Base-by-base conservation (phyloP, 2,329 filamentous ascomycete species). In the Fusarium newnesense region DNA sequence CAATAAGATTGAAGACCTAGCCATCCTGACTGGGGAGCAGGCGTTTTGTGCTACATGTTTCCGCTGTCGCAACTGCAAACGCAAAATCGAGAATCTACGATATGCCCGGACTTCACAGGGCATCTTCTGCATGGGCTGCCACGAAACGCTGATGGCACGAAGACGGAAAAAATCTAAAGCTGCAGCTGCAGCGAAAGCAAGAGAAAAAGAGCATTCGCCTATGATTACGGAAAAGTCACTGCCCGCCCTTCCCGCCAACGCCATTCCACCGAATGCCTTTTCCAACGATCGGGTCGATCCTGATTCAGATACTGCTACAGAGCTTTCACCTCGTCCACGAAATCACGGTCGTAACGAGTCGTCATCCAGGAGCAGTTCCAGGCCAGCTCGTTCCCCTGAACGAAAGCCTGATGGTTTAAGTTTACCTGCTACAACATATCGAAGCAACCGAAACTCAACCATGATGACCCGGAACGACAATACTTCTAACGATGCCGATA, bases 81-180 rank as follows among this genome's bases (percentile, higher is more conserved):
- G 94, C 81, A 98, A 98, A 86, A 99, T 99, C 69, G 96, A 99
- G 83, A 99, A 99, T 81, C 87, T 99, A 73, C 92, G 96, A 81
- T 99, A 98, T 90, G 96, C 96, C 61, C 91, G 96, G 79, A 99
- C 96, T 3, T 98, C 96, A 12, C 96, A 98, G 83, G 96, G 96
- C 69, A 99, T 99, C 77, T 98, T 99, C 81, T 99, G 96, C 85
- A 99, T 99, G 96, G 95, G 92, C 79, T 99, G 96, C 81, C 96
- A 99, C 80, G 96, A 99, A 83, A 96, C 94, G 34, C 85, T 99
- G 60, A 98, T 98, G 95, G 94, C 96, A 56, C 89, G 96, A 72
- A 89, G 96, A 73, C 90, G 94, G 79, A 98, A 98, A 84, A 95
- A 94, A 82, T 92, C 92, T 43, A 95, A 94, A 82, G 89, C 91